These are phyloP conservation scores for Garcia nutans DNA, from an alignment of 345 rosid genomes.

Conservation along the genomic window DNA sequence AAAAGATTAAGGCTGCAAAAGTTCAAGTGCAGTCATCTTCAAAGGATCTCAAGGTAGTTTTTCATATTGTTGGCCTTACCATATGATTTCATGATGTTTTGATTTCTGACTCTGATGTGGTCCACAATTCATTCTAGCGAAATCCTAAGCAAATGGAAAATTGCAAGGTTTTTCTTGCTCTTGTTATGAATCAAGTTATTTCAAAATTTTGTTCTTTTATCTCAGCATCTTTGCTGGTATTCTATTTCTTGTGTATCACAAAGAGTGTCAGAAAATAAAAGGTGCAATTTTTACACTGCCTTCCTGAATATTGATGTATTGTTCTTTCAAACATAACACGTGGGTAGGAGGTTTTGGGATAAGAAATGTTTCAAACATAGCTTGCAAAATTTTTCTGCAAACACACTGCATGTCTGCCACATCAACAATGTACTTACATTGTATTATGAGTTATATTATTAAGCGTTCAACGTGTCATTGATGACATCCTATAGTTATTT, in stretches of 20 bases:
- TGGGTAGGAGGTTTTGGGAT: neutral
- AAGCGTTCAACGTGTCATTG: neutral
- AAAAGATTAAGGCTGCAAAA: constrained; percentile 62
- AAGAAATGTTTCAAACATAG: neutral
- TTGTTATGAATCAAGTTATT: neutral
- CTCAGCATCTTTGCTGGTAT: neutral
- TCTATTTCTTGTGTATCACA: neutral
- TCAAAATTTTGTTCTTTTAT: neutral
- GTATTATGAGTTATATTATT: no score
- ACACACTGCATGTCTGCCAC: neutral
- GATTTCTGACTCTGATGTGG: neutral
- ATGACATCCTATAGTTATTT: constrained; percentile 5
- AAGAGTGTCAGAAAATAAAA: neutral
- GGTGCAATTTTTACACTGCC: neutral
- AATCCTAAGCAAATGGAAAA: neutral
- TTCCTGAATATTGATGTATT: neutral
- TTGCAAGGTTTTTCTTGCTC: neutral
- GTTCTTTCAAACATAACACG: neutral
- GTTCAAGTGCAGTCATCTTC: constrained; percentile 66
- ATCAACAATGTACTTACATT: neutral
- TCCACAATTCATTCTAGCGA: neutral
- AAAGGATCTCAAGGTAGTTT: constrained; percentile 73
- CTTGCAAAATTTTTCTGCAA: neutral
- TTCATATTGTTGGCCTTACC: constrained; percentile 5
- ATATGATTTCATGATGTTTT: neutral